Evolutionary conservation across 2,329 filamentous ascomycete genomes (phyloP).

Genomic region (Cercospora beticola): DNA sequence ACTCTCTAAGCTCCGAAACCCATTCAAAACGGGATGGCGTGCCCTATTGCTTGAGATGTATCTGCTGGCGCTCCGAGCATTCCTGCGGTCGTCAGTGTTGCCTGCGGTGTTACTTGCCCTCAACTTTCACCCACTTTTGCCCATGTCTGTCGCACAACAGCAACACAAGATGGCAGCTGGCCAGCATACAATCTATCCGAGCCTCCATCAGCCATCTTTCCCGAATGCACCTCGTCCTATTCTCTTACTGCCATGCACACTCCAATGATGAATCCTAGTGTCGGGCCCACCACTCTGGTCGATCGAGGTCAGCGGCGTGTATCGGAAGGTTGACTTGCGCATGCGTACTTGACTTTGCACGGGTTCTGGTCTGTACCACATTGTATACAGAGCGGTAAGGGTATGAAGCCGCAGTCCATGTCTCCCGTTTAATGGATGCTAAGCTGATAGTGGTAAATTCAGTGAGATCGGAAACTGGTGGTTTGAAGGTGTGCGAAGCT

Average conservation of each 20-base stretch:
- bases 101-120: background rate
- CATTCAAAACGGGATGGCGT: slow-evolving; percentile 38
- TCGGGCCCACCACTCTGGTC: slow-evolving; percentile 38
- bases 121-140: slow-evolving; percentile 31
- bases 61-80: slow-evolving; percentile 39
- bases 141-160: slow-evolving; percentile 40
- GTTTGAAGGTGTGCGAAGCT: background rate
- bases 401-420: slow-evolving; percentile 32
- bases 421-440: slow-evolving; percentile 9
- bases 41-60: slow-evolving; percentile 32
- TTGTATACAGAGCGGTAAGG: slow-evolving; percentile 40
- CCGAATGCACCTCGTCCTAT: background rate
- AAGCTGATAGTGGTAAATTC: background rate
- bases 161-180: slow-evolving; percentile 41
- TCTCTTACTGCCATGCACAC: slow-evolving; percentile 36
- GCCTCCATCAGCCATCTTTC: background rate
- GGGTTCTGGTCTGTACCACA: slow-evolving; percentile 42
- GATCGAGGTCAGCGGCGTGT: background rate
- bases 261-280: slow-evolving; percentile 38
- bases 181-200: slow-evolving; percentile 38
- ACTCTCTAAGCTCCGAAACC: background rate
- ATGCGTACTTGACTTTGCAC: slow-evolving; percentile 38
- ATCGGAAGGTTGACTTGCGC: background rate
- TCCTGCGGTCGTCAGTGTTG: slow-evolving; percentile 10
- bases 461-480: background rate